Evolutionary conservation across 352 stramenopile genomes (phyloP), one percentile per base, ranked within the genome.

Genomic region (Blastocystis sp.): DNA sequence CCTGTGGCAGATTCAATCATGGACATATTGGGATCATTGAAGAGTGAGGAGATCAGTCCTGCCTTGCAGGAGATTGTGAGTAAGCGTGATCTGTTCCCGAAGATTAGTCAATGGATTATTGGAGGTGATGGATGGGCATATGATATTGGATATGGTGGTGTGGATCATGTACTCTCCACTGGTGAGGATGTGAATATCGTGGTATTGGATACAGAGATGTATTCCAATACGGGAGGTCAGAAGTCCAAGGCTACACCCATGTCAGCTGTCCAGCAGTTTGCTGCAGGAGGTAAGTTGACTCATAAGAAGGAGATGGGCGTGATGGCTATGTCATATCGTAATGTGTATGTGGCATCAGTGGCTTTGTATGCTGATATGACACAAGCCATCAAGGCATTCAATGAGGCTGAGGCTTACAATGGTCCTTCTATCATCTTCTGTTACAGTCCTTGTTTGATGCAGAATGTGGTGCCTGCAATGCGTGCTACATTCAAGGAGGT

Each of bases 291-390:
- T 32, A 92, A 92, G 51, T 59, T 89, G 73, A 92, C 94, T 89
- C 91, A 92, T 87, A 96, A 96, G 90, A 94, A 94, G 51, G 93
- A 95, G 69, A 90, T 96, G 16, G 93, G 93, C 42, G 89, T 95
- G 66, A 96, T 95, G 67, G 94, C 94, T 21, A 96, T 96, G 93
- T 93, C 94, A 86, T 96, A 96, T 88, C 93, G 94, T 83, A 95
- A 96, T 89, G 92, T 94, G 0, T 96, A 96, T 88, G 93, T 96
- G 58, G 93, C 93, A 6, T 96, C 93, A 0, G 93, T 96, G 3
- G 93, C 92, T 49, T 89, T 96, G 21, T 80, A 80, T 37, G 69
- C 69, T 9, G 69, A 80, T 29, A 80, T 80, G 69, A 42, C n/a
- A 14, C 95, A 95, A 90, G 92, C 95, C 52, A 90, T 95, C 61